phyloP scores from a whole-genome alignment of 495 filamentous ascomycete species.

The Bryoglossum gracile region DNA sequence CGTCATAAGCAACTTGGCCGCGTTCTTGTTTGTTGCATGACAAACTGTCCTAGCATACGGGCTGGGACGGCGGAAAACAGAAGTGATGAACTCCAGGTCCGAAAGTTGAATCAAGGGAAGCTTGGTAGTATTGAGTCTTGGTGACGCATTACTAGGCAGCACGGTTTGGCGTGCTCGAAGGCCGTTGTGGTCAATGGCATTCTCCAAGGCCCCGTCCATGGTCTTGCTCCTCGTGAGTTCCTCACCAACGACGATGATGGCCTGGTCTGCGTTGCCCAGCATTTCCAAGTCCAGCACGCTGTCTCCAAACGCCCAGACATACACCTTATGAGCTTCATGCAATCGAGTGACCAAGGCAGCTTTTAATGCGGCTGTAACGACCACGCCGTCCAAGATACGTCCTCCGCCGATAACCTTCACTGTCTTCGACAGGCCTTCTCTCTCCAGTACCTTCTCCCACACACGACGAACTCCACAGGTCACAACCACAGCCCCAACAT shows the following conservation, averaged over 20 bases:
- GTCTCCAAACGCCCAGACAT: conserved; percentile 58
- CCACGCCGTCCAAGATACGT: conserved; percentile 39
- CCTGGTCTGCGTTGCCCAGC: conserved; percentile 46
- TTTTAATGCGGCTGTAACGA: conserved; percentile 50
- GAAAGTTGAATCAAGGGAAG: conserved; percentile 41
- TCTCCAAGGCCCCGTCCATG: conserved; percentile 44
- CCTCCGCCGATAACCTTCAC: conserved; percentile 52
- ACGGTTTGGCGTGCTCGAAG: conserved; percentile 43
- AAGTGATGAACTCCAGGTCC: conserved; percentile 30
- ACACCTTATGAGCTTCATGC: conserved; percentile 25
- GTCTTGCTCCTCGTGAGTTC: conserved; percentile 42
- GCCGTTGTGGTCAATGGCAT: conserved; percentile 36
- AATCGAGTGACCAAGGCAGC: conserved; percentile 39
- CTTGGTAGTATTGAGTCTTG: conserved; percentile 38
- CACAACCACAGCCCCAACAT: conserved; percentile 47
- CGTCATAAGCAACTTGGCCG: conserved; percentile 50
- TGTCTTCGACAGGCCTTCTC: conserved; percentile 34
- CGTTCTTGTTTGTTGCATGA: conserved; percentile 38
- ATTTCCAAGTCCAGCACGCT: conserved; percentile 54
- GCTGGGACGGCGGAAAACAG: conserved; percentile 25
- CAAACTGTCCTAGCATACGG: conserved; percentile 25
- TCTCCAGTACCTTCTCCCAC: conserved; percentile 50
- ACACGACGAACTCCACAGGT: conserved; percentile 50
- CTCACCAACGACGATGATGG: conserved; percentile 52
- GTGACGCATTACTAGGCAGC: conserved; percentile 32